Evolutionary conservation across 1,284 basidiomycete genomes (phyloP).

Genomic region (Fomes fomentarius): DNA sequence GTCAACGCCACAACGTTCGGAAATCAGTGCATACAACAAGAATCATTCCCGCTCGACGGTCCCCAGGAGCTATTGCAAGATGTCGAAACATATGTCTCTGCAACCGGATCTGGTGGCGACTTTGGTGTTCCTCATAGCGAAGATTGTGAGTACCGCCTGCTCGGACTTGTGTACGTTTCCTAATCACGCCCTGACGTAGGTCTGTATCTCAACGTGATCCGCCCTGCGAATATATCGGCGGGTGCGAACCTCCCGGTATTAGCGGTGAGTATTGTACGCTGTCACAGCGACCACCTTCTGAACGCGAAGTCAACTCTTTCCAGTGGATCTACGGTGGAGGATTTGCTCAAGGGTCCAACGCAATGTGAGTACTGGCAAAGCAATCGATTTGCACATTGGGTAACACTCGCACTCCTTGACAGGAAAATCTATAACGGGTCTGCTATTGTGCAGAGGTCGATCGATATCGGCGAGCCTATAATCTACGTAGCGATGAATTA

Average conservation of each 20-base stretch:
- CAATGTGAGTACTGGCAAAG: not conserved
- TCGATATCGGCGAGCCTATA: slow-evolving; percentile 39
- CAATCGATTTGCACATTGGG: too few relatives aligned
- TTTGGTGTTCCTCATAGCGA: slow-evolving; percentile 36
- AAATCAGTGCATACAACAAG: slow-evolving; percentile 18
- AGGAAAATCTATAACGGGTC: slow-evolving; percentile 19
- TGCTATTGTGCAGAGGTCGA: slow-evolving; percentile 36
- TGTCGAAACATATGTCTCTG: not conserved
- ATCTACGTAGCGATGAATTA: slow-evolving; percentile 40
- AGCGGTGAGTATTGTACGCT: slow-evolving; percentile 47
- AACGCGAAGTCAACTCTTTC: too few relatives aligned
- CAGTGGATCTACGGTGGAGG: slow-evolving; percentile 1
- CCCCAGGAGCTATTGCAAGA: slow-evolving; percentile 38
- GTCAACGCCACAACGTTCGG: slow-evolving; percentile 17
- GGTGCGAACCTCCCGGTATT: slow-evolving; percentile 56
- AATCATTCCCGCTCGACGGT: slow-evolving; percentile 24
- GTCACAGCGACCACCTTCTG: too few relatives aligned
- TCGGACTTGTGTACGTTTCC: too few relatives aligned
- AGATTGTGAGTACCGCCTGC: slow-evolving; percentile 41
- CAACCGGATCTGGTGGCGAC: not conserved
- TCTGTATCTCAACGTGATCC: slow-evolving; percentile 58
- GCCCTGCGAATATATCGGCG: slow-evolving; percentile 42
- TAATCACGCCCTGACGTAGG: too few relatives aligned
- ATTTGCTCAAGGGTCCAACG: slow-evolving; percentile 16
- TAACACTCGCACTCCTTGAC: too few relatives aligned